phyloP scores from a whole-genome alignment of 805 yeast species.

The Yamadazyma paraphyllophila region DNA sequence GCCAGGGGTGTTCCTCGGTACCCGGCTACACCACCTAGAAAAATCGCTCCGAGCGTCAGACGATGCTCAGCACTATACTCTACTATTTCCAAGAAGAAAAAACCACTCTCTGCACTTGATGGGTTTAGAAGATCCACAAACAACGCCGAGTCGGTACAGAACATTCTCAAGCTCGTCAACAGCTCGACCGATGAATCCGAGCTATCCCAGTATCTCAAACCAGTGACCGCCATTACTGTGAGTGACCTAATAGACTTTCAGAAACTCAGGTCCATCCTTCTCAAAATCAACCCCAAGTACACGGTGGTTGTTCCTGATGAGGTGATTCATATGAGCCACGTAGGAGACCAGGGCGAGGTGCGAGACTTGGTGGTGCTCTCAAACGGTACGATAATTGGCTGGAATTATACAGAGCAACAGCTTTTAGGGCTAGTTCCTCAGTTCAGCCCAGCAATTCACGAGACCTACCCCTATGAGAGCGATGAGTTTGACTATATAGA shows the following conservation, averaged over 20 bases:
- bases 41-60: too few relatives aligned
- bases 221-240: conserved; percentile 69
- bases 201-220: conserved; percentile 17
- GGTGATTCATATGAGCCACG: conserved; percentile 51
- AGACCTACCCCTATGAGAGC: conserved; percentile 54
- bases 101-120: conserved; percentile 27
- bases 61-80: neutral
- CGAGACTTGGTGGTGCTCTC: conserved; percentile 63
- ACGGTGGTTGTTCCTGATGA: conserved; percentile 54
- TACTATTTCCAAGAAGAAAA: conserved; percentile 15
- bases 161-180: conserved; percentile 24
- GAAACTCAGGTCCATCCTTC: conserved; percentile 30
- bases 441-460: conserved; percentile 43
- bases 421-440: conserved; percentile 50
- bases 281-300: conserved; percentile 17
- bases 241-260: conserved; percentile 69
- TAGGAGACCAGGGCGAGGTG: conserved; percentile 1
- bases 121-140: conserved; percentile 25
- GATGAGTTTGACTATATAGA: conserved; percentile 86
- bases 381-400: conserved; percentile 79
- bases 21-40: too few relatives aligned
- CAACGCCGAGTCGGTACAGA: conserved; percentile 22
- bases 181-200: conserved; percentile 13
- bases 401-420: conserved; percentile 69
- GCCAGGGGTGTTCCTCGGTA: too few relatives aligned